Evolutionary conservation across 495 filamentous ascomycete species (phyloP).

Genomic region (Lasiosphaeris hirsuta): DNA sequence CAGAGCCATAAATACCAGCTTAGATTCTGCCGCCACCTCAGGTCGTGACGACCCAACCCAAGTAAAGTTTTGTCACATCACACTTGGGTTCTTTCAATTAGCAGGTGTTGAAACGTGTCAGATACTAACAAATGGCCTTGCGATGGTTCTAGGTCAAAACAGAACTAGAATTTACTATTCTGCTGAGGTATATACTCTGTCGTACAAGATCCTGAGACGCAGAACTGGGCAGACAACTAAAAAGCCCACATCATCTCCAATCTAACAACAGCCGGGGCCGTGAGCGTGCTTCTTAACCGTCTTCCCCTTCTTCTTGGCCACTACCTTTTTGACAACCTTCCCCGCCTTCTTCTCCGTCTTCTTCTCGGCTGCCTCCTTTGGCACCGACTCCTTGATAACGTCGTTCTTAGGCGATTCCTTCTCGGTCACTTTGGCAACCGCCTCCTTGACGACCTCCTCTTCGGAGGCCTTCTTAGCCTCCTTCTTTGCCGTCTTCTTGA

Average conservation of each 20-base stretch:
- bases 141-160: too few species aligned
- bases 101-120: too few species aligned
- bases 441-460: slow-evolving; percentile 5
- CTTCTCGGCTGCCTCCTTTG: slow-evolving; percentile 9
- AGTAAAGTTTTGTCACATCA: too few species aligned
- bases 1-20: too few species aligned
- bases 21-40: too few species aligned
- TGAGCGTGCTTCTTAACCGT: background rate
- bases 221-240: too few species aligned
- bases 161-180: too few species aligned
- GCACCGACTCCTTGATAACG: background rate
- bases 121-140: too few species aligned
- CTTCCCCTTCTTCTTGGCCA: slow-evolving; percentile 19
- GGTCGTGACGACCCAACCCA: too few species aligned
- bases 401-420: slow-evolving; percentile 2
- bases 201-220: background rate
- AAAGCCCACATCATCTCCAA: too few species aligned
- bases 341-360: background rate
- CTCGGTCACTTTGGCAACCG: slow-evolving; percentile 7
- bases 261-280: background rate
- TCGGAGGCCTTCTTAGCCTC: slow-evolving; percentile 6
- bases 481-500: slow-evolving; percentile 3
- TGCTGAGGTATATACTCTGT: background rate
- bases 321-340: slow-evolving; percentile 5
- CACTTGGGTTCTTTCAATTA: too few species aligned